Conservation (phyloP, 163 green algal genomes). For the Chlorella variabilis region DNA sequence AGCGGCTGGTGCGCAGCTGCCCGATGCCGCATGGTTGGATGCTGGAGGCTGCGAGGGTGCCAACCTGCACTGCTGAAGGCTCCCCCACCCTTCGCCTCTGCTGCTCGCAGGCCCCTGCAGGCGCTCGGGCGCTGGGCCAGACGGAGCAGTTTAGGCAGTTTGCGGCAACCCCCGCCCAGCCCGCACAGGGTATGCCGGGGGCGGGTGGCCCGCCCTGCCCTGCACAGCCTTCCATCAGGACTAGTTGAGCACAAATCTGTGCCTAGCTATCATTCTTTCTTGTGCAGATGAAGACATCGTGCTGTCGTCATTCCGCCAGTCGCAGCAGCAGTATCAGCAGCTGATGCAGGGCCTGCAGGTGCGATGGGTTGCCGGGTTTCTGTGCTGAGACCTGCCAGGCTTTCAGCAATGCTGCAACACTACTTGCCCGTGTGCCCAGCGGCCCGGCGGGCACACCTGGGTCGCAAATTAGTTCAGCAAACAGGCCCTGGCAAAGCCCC, state of each 20-base stretch:
- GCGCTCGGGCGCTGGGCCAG: conserved; percentile 26
- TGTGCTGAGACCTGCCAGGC: too few relatives aligned
- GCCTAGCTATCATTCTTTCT: too few relatives aligned
- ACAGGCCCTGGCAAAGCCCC: too few relatives aligned
- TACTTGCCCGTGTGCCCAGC: too few relatives aligned
- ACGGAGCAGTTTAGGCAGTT: conserved; percentile 39
- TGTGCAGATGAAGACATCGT: conserved; percentile 53
- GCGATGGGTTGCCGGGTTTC: neutral
- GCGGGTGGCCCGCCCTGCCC: too few relatives aligned
- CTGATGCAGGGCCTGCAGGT: conserved; percentile 60
- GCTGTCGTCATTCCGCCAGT: conserved; percentile 55
- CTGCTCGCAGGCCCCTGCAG: conserved; percentile 33
- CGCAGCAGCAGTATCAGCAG: conserved; percentile 57
- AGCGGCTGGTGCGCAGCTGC: conserved; percentile 42
- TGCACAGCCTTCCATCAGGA: too few relatives aligned
- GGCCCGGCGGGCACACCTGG: too few relatives aligned
- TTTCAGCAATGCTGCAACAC: too few relatives aligned
- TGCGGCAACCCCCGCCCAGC: neutral
- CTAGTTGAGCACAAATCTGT: too few relatives aligned
- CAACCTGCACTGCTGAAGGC: neutral
- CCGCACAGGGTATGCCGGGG: conserved; percentile 19
- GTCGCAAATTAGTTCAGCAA: too few relatives aligned
- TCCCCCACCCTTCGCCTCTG: neutral
- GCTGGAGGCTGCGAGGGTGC: too few relatives aligned
- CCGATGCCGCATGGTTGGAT: neutral